Evolutionary conservation across 2,329 filamentous ascomycete genomes (phyloP).

Genomic region (Colletotrichum sp.): DNA sequence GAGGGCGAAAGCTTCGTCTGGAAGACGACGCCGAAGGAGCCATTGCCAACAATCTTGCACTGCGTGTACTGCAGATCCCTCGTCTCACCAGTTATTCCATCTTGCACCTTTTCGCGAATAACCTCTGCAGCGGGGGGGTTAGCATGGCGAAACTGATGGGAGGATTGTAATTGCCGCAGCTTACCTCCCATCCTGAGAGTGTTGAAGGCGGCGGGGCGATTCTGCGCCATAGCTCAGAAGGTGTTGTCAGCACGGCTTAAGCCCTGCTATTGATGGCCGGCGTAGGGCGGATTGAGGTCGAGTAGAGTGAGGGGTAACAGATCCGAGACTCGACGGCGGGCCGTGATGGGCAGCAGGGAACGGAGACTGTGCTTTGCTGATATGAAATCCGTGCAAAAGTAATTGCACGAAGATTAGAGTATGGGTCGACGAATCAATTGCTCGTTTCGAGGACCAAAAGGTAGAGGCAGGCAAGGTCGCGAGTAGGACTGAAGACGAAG

Average conservation of each 20-base stretch:
- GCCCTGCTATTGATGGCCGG: constrained; percentile 23
- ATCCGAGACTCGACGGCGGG: constrained; percentile 31
- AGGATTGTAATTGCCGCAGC: constrained; percentile 36
- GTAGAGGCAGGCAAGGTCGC: background rate
- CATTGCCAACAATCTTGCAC: constrained; percentile 99
- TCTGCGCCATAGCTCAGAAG: constrained; percentile 75
- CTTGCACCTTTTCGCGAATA: constrained; percentile 98
- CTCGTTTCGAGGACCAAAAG: constrained; percentile 1
- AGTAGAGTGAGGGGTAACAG: constrained; percentile 32
- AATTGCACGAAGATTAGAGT: constrained; percentile 6
- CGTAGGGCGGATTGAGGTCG: constrained; percentile 24
- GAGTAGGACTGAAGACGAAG: background rate
- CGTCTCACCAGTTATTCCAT: constrained; percentile 95
- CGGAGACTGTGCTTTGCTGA: background rate
- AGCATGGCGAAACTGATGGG: constrained; percentile 10
- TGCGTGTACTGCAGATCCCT: constrained; percentile 98
- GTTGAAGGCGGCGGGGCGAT: constrained; percentile 87
- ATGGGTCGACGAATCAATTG: background rate
- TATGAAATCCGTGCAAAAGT: background rate
- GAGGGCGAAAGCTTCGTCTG: constrained; percentile 98
- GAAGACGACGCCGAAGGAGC: constrained; percentile 98
- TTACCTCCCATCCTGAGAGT: constrained; percentile 96
- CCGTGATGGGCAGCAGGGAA: constrained; percentile 40
- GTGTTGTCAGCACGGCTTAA: constrained; percentile 21
- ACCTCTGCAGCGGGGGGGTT: constrained; percentile 69